These are phyloP conservation scores for Fusarium udum DNA, from an alignment of 2,329 filamentous ascomycete species.

Conservation along the genomic window DNA sequence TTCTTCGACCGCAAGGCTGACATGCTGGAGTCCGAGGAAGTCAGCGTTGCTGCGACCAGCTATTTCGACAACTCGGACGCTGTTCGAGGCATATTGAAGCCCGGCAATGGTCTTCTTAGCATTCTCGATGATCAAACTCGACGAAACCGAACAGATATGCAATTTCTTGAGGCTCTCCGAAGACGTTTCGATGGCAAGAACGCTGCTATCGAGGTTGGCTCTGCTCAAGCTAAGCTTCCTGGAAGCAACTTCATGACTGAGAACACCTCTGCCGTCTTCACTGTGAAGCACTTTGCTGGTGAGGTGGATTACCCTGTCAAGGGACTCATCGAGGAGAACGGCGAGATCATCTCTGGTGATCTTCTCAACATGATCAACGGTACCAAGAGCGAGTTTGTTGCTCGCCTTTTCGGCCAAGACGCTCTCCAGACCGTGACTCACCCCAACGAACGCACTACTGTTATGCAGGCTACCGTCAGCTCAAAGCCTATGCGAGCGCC, in stretches of 20 bases:
- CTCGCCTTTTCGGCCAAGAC: conserved; percentile 94
- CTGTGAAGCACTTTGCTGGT: conserved; percentile 93
- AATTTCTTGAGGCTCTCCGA: conserved; percentile 88
- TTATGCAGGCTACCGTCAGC: conserved; percentile 95
- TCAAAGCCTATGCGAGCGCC: conserved; percentile 93
- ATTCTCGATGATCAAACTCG: conserved; percentile 97
- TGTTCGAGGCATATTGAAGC: conserved; percentile 88
- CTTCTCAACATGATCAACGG: conserved; percentile 92
- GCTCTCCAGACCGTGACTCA: conserved; percentile 93
- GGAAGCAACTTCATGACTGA: conserved; percentile 91
- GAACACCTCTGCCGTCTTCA: conserved; percentile 83
- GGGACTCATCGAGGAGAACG: conserved; percentile 92
- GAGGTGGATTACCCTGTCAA: conserved; percentile 94
- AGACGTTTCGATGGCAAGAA: conserved; percentile 97
- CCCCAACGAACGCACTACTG: conserved; percentile 86
- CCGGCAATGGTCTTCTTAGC: conserved; percentile 89
- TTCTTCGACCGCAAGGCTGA: conserved; percentile 97
- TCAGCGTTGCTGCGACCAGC: conserved; percentile 87
- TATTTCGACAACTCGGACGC: conserved; percentile 99
- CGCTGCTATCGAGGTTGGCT: conserved; percentile 82
- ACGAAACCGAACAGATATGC: conserved; percentile 85
- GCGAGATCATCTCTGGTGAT: conserved; percentile 94
- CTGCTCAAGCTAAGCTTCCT: conserved; percentile 77
- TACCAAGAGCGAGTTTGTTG: conserved; percentile 88
- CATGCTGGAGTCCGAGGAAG: conserved; percentile 92